These are phyloP conservation scores for Hypomontagnella submonticulosa DNA, from an alignment of 495 filamentous ascomycete species.

Conservation along the genomic window DNA sequence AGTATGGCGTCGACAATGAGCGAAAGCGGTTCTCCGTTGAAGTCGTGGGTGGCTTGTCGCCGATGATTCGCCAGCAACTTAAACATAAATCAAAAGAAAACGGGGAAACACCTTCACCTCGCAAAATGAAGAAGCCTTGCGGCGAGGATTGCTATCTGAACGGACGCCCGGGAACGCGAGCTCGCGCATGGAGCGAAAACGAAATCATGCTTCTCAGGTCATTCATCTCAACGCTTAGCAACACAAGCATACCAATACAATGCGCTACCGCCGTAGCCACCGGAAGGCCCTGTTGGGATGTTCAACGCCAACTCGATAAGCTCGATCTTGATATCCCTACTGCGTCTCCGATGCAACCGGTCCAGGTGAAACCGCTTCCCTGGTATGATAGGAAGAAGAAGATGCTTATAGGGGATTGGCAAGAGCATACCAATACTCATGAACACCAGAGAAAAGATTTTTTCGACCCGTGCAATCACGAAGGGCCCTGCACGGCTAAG, in stretches of 20 bases:
- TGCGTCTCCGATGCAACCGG: slow-evolving; percentile 29
- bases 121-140: slow-evolving; percentile 46
- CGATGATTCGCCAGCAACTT: slow-evolving; percentile 44
- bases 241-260: slow-evolving; percentile 51
- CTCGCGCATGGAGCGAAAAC: slow-evolving; percentile 53
- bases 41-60: slow-evolving; percentile 42
- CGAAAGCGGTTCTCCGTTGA: slow-evolving; percentile 57
- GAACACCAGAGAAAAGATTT: slow-evolving; percentile 55
- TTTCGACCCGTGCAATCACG: slow-evolving; percentile 58
- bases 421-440: slow-evolving; percentile 57
- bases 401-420: slow-evolving; percentile 59
- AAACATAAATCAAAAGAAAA: slow-evolving; percentile 28
- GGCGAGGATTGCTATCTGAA: slow-evolving; percentile 55
- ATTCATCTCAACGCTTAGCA: slow-evolving; percentile 52
- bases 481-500: slow-evolving; percentile 59
- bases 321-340: slow-evolving; percentile 47
- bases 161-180: slow-evolving; percentile 44
- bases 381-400: slow-evolving; percentile 63
- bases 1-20: slow-evolving; percentile 59
- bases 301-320: slow-evolving; percentile 58
- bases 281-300: slow-evolving; percentile 62
- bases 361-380: slow-evolving; percentile 51
- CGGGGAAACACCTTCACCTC: slow-evolving; percentile 11
- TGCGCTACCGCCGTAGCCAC: slow-evolving; percentile 57
- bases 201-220: slow-evolving; percentile 54